Conservation (phyloP, 345 rosid genomes). For the Pseudoturritis turrita region DNA sequence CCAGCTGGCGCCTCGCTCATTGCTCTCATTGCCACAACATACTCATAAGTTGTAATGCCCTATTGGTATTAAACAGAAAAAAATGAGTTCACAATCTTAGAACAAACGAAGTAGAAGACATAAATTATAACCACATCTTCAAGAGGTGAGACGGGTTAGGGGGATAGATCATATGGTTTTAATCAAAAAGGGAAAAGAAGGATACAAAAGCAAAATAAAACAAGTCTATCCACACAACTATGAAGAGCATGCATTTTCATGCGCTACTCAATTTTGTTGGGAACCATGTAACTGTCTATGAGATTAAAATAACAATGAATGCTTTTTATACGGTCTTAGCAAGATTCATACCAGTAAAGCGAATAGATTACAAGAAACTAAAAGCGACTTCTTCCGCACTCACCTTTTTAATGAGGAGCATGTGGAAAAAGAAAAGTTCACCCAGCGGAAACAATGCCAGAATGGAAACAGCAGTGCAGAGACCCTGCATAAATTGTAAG, state of each 20-base stretch:
- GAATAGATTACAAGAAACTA: background rate
- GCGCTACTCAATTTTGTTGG: background rate
- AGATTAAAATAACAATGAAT: background rate
- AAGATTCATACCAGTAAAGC: background rate
- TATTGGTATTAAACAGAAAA: constrained; percentile 9
- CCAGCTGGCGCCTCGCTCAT: constrained; percentile 95
- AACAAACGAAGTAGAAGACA: background rate
- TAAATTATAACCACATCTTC: background rate
- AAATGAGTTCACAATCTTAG: background rate
- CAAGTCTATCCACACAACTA: background rate
- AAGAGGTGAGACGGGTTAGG: background rate
- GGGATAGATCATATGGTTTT: background rate
- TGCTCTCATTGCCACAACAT: constrained; percentile 97
- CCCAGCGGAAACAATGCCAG: constrained; percentile 87
- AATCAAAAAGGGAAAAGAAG: background rate
- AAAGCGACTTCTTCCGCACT: constrained; percentile 5
- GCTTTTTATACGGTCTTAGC: background rate
- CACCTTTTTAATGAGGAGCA: constrained; percentile 91
- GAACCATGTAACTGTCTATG: background rate
- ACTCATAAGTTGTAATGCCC: constrained; percentile 98
- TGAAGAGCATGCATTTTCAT: background rate
- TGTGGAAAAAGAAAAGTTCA: constrained; percentile 96
- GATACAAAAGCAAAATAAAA: background rate
- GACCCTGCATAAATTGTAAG: constrained; percentile 47
- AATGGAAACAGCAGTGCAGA: constrained; percentile 85